Base-by-base conservation (phyloP, 345 rosid species). In the Boechera divaricarpa region DNA sequence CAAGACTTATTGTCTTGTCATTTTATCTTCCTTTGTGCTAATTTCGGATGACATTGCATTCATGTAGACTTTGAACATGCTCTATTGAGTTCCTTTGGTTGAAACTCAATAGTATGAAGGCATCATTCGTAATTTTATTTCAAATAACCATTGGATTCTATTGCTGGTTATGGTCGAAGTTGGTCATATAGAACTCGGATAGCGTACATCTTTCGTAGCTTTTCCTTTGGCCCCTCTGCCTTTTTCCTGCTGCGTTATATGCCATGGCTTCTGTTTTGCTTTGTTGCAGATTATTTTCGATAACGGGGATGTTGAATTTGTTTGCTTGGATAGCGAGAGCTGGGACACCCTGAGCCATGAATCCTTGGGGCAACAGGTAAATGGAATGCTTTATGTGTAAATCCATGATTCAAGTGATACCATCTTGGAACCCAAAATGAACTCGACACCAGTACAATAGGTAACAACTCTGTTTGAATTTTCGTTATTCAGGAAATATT, bases 261-360 rank as follows among this genome's bases (percentile, higher is more conserved):
- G 59, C 31, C 32, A 61, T 4, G 31, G 16, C 61, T 75, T 71
- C 36, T 9, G 32, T 69, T 32, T 51, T 69, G 38, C 60, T 41
- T 67, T 33, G 16, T 73, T 79, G 69, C 86, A 87, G 91, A 80
- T 85, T 59, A 81, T 80, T 70, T 79, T 79, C 71, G 90, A 85
- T 39, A 80, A 83, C 68, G 85, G 86, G 63, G 86, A 84, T 59
- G 82, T 81, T 57, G 85, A 85, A 48, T 70, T 83, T 65, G 80
- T 85, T 59, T 80, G 85, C 85, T 79, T 84, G 81, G 86, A 83
- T 54, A 69, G 84, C 70, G 86, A 82, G 75, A 81, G 83, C 78
- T 79, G 82, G 83, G 87, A 86, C 79, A 83, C 76, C n/a, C 67
- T 70, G 42, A 71, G 73, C 55, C 83, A 80, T 49, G 78, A 61